Conservation (phyloP, 257 asterid species). For the Asclepias syriaca region DNA sequence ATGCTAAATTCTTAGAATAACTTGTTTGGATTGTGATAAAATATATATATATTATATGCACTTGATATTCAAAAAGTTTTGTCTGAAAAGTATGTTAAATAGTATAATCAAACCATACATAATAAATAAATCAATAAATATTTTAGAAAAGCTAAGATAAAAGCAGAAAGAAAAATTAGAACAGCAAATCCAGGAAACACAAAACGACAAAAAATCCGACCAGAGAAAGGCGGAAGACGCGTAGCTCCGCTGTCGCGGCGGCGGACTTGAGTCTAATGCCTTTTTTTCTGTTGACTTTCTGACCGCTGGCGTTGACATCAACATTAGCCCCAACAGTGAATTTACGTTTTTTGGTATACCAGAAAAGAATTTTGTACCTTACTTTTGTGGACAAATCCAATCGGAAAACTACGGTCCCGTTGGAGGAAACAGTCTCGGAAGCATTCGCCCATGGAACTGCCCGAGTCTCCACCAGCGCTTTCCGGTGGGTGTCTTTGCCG, state of each 20-base stretch:
- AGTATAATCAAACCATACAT: background rate
- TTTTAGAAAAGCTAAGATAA: background rate
- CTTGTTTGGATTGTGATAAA: too few relatives aligned
- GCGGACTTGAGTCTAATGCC: slow-evolving; percentile 49
- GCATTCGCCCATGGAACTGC: slow-evolving; percentile 64
- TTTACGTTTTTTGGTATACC: slow-evolving; percentile 38
- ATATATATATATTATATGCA: too few relatives aligned
- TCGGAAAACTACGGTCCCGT: slow-evolving; percentile 38
- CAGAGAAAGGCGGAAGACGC: background rate
- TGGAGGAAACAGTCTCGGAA: slow-evolving; percentile 22
- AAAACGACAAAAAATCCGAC: slow-evolving; percentile 13
- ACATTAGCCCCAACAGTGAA: slow-evolving; percentile 38
- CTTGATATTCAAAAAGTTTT: background rate
- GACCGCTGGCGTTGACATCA: slow-evolving; percentile 46
- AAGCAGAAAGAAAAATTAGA: background rate
- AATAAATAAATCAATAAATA: background rate
- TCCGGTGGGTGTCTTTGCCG: slow-evolving; percentile 38
- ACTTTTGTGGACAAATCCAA: slow-evolving; percentile 56
- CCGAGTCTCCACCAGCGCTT: slow-evolving; percentile 17
- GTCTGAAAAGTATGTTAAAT: background rate
- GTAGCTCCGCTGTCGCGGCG: slow-evolving; percentile 23
- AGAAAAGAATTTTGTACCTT: slow-evolving; percentile 50
- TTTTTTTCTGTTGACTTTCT: slow-evolving; percentile 40
- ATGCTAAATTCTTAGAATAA: background rate
- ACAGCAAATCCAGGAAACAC: slow-evolving; percentile 9